Conservation (phyloP, 2,329 filamentous ascomycete genomes). For the Epichloe elymi region DNA sequence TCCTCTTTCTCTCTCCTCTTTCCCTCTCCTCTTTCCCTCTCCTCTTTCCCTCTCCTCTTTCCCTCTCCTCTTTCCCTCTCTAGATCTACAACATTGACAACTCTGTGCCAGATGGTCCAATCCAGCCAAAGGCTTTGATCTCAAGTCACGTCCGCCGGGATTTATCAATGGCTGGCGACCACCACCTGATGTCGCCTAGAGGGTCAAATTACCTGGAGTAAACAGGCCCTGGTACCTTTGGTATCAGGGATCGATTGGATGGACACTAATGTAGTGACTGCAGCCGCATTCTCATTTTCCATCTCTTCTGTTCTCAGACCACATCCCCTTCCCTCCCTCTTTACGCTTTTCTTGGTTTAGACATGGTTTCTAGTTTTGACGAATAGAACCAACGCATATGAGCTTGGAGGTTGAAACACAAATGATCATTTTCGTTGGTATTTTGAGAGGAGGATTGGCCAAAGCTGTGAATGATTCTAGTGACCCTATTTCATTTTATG, state of each 20-base stretch:
- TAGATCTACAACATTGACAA: not conserved
- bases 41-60: not conserved
- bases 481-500: not conserved
- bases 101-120: conserved; percentile 7
- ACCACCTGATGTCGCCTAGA: conserved; percentile 7
- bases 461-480: not conserved
- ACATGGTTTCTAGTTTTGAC: conserved; percentile 1
- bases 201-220: not conserved
- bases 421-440: not conserved
- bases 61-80: not conserved
- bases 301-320: not conserved
- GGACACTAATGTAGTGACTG: not conserved
- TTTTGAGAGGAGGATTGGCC: not conserved
- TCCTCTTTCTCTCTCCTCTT: not conserved
- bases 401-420: not conserved
- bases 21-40: not conserved
- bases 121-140: conserved; percentile 9
- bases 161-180: conserved; percentile 10
- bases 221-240: not conserved
- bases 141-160: conserved; percentile 8
- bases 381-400: not conserved
- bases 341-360: conserved; percentile 2
- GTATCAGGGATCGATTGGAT: not conserved
- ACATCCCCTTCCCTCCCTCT: not conserved
- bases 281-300: not conserved